A percentile compares a stretch with the other conserved stretches of the same genome.
phyloP scores from a whole-genome alignment of 75 land plant species.

The Pinus tabuliformis region DNA sequence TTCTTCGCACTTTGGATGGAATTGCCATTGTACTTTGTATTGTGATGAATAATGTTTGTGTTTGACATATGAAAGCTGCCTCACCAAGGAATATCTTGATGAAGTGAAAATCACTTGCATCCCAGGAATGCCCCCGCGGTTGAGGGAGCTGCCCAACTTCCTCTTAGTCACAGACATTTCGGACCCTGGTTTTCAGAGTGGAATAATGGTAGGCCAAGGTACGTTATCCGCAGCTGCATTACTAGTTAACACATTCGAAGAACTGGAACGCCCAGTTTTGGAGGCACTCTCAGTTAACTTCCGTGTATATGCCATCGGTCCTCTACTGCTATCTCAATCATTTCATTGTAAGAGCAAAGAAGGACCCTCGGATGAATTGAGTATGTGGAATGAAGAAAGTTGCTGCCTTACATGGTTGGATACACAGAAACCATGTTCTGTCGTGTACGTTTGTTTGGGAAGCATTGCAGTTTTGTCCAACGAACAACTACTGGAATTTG shows the following conservation, averaged over 20 bases:
- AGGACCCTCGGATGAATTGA: neutral
- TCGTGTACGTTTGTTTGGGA: conserved; percentile 43
- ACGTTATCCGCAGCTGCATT: neutral
- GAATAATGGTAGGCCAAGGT: neutral
- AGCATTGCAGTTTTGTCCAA: conserved; percentile 7
- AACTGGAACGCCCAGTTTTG: conserved; percentile 12
- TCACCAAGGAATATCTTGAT: too few relatives aligned
- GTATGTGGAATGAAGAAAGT: neutral
- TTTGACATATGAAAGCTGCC: too few relatives aligned
- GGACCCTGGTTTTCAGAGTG: too few relatives aligned
- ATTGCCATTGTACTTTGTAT: too few relatives aligned
- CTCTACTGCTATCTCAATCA: neutral
- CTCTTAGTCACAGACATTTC: too few relatives aligned
- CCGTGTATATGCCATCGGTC: conserved; percentile 8
- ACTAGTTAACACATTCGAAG: conserved; percentile 12
- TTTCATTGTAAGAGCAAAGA: neutral
- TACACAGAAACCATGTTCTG: conserved; percentile 20
- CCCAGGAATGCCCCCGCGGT: too few relatives aligned
- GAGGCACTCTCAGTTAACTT: neutral
- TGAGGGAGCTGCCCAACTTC: too few relatives aligned
- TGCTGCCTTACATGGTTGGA: conserved; percentile 44
- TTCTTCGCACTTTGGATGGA: too few relatives aligned
- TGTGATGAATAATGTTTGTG: too few relatives aligned
- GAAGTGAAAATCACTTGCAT: too few relatives aligned
- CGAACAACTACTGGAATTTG: conserved; percentile 30